Percentiles rank a stretch among this genome's conserved stretches.
Evolutionary conservation across 805 yeast species (phyloP).

Genomic region (Wickerhamomyces ciferrii): DNA sequence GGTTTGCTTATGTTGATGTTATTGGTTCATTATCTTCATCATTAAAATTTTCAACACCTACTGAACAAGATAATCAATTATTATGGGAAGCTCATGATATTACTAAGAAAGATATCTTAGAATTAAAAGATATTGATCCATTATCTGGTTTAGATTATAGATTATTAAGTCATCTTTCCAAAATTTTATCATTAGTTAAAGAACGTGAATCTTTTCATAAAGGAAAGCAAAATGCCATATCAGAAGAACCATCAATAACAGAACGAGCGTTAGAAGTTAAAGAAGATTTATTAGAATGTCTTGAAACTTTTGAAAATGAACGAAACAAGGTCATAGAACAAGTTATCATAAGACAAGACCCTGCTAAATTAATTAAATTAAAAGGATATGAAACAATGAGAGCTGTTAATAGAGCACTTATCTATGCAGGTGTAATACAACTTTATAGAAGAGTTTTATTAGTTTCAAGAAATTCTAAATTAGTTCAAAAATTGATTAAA

Average conservation of each 20-base stretch:
- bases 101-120: constrained; percentile 14
- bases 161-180: constrained; percentile 52
- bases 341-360: constrained; percentile 4
- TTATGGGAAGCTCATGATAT: constrained; percentile 15
- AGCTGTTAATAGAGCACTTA: constrained; percentile 49
- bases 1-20: constrained; percentile 67
- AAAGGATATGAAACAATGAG: constrained; percentile 24
- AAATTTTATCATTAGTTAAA: constrained; percentile 37
- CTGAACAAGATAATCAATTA: constrained; percentile 11
- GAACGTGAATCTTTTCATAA: too few relatives aligned
- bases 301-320: constrained; percentile 16
- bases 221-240: too few relatives aligned
- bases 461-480: constrained; percentile 38
- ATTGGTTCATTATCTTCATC: constrained; percentile 54
- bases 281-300: constrained; percentile 5
- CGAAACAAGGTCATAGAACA: constrained; percentile 20
- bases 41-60: constrained; percentile 17
- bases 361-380: constrained; percentile 2
- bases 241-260: constrained; percentile 8
- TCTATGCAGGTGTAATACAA: constrained; percentile 48
- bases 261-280: constrained; percentile 36
- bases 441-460: constrained; percentile 52
- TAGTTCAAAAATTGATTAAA: constrained; percentile 36
- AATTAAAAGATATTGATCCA: constrained; percentile 46
- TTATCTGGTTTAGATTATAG: constrained; percentile 62